phyloP scores from a whole-genome alignment of 163 green algal genomes.

The Scenedesmus sp. region DNA sequence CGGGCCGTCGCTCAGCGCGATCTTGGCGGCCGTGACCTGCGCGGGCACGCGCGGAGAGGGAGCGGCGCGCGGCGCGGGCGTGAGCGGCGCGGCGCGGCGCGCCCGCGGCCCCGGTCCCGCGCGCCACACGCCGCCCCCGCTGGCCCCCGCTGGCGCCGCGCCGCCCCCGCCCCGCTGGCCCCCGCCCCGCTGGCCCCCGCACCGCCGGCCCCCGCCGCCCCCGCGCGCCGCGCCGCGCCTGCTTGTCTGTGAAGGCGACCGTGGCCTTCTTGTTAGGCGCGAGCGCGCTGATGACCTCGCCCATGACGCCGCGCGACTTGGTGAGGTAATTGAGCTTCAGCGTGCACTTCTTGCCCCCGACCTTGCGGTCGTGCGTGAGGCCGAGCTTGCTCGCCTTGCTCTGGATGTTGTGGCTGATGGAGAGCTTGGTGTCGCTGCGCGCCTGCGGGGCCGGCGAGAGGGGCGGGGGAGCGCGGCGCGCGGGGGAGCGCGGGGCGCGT shows the following conservation, averaged over 20 bases:
- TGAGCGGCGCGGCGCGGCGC: no score
- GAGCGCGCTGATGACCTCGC: slow-evolving; percentile 37
- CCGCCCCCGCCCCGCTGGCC: no score
- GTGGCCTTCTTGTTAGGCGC: slow-evolving; percentile 49
- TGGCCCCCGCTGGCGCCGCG: no score
- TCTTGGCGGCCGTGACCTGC: slow-evolving; percentile 47
- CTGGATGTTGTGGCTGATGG: slow-evolving; percentile 29
- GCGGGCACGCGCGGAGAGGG: not conserved
- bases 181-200: no score
- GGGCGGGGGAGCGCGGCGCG: no score
- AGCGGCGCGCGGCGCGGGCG: not conserved
- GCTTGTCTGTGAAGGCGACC: slow-evolving; percentile 38
- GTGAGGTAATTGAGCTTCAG: slow-evolving; percentile 50
- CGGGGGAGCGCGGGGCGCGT: no score
- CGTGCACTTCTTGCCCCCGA: slow-evolving; percentile 44
- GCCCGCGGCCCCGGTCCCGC: no score
- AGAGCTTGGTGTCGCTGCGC: slow-evolving; percentile 27
- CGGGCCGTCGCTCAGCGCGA: slow-evolving; percentile 36
- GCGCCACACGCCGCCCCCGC: no score
- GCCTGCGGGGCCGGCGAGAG: slow-evolving; percentile 30
- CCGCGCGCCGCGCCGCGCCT: not conserved
- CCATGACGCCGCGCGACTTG: slow-evolving; percentile 2
- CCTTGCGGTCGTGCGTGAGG: slow-evolving; percentile 39
- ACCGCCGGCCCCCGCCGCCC: no score
- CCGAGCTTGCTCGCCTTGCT: slow-evolving; percentile 42